Evolutionary conservation across 371 early-diverging fungal genomes (phyloP).

Genomic region (Apophysomyces trapeziformis): DNA sequence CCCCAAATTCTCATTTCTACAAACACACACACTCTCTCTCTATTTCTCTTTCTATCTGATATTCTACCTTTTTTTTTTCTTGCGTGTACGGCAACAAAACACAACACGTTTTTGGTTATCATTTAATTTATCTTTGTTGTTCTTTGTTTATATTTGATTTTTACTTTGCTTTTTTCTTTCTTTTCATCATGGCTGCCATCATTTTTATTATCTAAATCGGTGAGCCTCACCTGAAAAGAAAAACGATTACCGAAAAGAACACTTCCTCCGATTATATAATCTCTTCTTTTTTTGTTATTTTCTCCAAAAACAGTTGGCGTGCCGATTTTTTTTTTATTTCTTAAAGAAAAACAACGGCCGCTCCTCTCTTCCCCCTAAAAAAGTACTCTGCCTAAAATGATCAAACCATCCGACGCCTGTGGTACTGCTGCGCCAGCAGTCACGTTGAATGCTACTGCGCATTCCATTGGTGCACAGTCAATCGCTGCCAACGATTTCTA

Average conservation of each 20-base stretch:
- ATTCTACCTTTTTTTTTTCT: constrained; percentile 3
- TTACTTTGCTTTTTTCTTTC: constrained; percentile 1
- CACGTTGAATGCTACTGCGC: constrained; percentile 13
- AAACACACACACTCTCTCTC: constrained; percentile 1
- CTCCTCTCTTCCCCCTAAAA: background rate
- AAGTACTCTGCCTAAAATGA: background rate
- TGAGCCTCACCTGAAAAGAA: background rate
- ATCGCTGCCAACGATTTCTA: constrained; percentile 28
- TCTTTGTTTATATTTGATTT: constrained; percentile 5
- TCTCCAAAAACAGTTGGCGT: constrained; percentile 6
- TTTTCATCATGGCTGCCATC: constrained; percentile 3
- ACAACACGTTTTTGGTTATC: no score
- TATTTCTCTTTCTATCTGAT: constrained; percentile 10
- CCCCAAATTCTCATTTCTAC: background rate
- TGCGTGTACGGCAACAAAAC: no score
- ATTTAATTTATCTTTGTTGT: background rate
- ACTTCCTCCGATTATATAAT: background rate
- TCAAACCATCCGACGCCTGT: background rate
- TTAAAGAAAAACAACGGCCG: background rate
- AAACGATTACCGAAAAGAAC: background rate
- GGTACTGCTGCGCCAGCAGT: constrained; percentile 7
- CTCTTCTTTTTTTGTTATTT: background rate
- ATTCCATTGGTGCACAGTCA: constrained; percentile 18
- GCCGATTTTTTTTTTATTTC: constrained; percentile 1
- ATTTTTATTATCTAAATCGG: constrained; percentile 7